Base-by-base conservation (phyloP, 306 rosid species). In the Trifolium fragiferum region DNA sequence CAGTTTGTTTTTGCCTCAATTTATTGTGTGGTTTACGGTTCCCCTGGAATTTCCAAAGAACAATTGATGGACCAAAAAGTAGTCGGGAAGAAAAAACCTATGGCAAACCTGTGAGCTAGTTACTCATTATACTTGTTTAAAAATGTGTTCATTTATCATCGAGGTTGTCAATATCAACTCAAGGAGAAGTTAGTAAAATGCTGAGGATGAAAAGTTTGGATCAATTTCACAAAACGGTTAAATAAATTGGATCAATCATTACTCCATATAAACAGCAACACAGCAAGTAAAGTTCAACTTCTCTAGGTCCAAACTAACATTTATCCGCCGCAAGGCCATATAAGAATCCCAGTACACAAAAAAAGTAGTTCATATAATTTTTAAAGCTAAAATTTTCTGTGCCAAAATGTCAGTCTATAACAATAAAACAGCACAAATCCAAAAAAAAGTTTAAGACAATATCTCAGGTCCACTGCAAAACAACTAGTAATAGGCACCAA, bases 401-500 rank as follows among this genome's bases (percentile, higher is more conserved):
- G 82, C 60, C 83, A 73, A 81, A 70, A 82, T 72, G 63, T 75
- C 19, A 49, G 85, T 82, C 85, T 72, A 68, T 61, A 81, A 87
- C 87, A 77, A 82, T 72, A 21, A 67, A 83, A 80, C 76, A 86
- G 70, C 68, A 38, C 78, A 60, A 82, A 46, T 15, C 84, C 84
- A 41, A 60, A 62, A 60, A 62, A 84, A 73, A 53, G 30, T 12
- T 44, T 63, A 21, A 10, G 84, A 79, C 81, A 86, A 73, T 71
- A 86, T 83, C 75, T 76, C 78, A 40, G 74, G 87, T 87, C 81
- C 85, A 68, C 76, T 57, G 55, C 80, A 72, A 79, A 83, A 84
- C 51, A 74, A 80, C 85, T 76, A 77, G 14, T 37, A 37, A 37
- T 8, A 74, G 87, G 76, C 80, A 79, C 77, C 77, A 82, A 82